Conservation (phyloP, 805 yeast genomes). For the Aciculoconidium aculeatum region DNA sequence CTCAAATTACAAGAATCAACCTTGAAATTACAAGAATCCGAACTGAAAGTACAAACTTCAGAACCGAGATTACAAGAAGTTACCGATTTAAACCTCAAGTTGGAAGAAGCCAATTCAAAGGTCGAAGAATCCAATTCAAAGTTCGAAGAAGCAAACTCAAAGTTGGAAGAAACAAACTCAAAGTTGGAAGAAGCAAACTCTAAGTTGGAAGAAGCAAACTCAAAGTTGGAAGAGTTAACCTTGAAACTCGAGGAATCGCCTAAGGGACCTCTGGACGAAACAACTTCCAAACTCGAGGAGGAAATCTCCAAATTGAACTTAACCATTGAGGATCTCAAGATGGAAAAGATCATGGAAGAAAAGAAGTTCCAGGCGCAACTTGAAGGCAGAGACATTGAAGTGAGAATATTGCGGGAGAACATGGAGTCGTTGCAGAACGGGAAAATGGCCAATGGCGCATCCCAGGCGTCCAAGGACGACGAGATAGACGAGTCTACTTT, state of each 20-base stretch:
- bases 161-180: neutral
- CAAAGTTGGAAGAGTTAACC: neutral
- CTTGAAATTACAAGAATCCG: too few relatives aligned
- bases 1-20: too few relatives aligned
- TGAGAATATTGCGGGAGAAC: slow-evolving; percentile 8
- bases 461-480: neutral
- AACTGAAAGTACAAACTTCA: too few relatives aligned
- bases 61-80: too few relatives aligned
- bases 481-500: slow-evolving; percentile 3
- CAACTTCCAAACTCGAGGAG: too few relatives aligned
- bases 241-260: neutral
- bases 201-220: neutral
- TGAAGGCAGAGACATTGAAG: slow-evolving; percentile 9
- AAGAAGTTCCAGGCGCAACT: slow-evolving; percentile 11
- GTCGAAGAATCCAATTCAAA: slow-evolving; percentile 1
- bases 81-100: too few relatives aligned
- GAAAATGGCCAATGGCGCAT: slow-evolving; percentile 1
- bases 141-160: neutral
- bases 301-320: slow-evolving; percentile 7
- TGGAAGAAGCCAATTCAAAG: neutral
- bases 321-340: slow-evolving; percentile 9
- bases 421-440: slow-evolving; percentile 5
- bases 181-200: neutral
- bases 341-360: slow-evolving; percentile 11
- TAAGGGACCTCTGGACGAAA: too few relatives aligned